Evolutionary conservation across 345 rosid genomes (phyloP).

Genomic region (Gynandropsis gynandra): DNA sequence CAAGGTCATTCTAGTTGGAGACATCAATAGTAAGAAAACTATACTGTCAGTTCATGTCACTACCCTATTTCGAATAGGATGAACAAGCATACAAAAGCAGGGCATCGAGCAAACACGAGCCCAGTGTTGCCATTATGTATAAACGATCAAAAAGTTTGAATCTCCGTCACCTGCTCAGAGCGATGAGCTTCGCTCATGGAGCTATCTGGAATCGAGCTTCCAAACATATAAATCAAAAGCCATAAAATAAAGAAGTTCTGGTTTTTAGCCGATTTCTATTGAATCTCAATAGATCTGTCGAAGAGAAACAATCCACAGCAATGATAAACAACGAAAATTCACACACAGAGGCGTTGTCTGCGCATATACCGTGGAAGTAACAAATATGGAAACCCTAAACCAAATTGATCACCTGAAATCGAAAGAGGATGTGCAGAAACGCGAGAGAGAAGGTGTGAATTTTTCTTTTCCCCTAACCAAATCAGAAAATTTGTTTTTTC

Average conservation of each 20-base stretch:
- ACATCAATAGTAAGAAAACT: too few relatives aligned
- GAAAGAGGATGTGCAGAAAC: conserved; percentile 18
- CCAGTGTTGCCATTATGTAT: not conserved
- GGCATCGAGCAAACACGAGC: conserved; percentile 2
- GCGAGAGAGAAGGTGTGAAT: conserved; percentile 11
- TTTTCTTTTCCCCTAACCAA: not conserved
- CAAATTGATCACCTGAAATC: conserved; percentile 30
- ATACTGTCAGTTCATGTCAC: too few relatives aligned
- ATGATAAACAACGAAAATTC: too few relatives aligned
- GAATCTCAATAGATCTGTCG: conserved; percentile 23
- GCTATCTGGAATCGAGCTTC: not conserved
- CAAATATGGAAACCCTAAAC: conserved; percentile 13
- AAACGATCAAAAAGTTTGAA: conserved; percentile 3
- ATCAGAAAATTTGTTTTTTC: too few relatives aligned
- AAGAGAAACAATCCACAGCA: conserved; percentile 1
- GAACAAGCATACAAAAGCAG: not conserved
- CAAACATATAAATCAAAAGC: conserved; percentile 5
- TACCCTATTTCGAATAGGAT: too few relatives aligned
- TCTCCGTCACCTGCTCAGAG: not conserved
- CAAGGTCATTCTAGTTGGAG: too few relatives aligned
- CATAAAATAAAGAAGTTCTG: conserved; percentile 1
- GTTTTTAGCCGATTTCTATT: too few relatives aligned
- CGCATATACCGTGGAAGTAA: not conserved
- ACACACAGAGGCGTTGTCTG: not conserved
- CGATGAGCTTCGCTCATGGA: not conserved